Base-by-base conservation (phyloP, 805 yeast genomes). In the Metschnikowia shivogae region DNA sequence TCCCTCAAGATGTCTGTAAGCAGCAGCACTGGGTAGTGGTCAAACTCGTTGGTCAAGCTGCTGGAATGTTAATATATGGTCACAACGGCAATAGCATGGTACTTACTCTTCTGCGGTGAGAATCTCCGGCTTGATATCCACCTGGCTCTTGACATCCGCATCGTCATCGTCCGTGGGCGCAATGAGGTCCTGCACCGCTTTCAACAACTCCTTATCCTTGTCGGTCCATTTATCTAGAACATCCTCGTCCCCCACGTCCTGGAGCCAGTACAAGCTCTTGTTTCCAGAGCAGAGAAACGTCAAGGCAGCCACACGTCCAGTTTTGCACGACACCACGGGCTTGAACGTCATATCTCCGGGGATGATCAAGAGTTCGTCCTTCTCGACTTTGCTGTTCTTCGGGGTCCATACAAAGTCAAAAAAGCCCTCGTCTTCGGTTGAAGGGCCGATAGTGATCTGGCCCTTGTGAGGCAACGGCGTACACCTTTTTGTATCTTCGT, bases 331-430 rank as follows among this genome's bases (percentile, higher is more conserved):
- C 41, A 72, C 63, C 36, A 86, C 79, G 44, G 78, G 86, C 50
- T 77, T 77, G 81, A 89, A 86, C 35, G 83, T 78, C 42, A 86
- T 92, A 58, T 89, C 96, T 1, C 95, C 95, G 0, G 95, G 93
- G 54, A 88, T 81, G 35, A 88, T 77, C 52, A 87, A 70, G 47
- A 86, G 71, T 52, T 83, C 89, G 44, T 81, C 85, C 36, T 70
- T 71, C 45, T 75, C 80, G 8, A 70, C 53, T 40, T 69, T 74
- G 5, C 70, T 62, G 27, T 76, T 79, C 45, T 85, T 78, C 28
- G 95, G 87, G 33, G 74, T 65, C 96, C 96, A 88, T 43, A 67
- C 70, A 54, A 87, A 83, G 41, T 82, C 80, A 56, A 74, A 81
- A 59, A 87, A 79, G 13, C 81, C 81, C 42, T 84, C 86, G 47